Evolutionary conservation across 257 asterid genomes (phyloP).

Genomic region (Solanum lycopersicoides): DNA sequence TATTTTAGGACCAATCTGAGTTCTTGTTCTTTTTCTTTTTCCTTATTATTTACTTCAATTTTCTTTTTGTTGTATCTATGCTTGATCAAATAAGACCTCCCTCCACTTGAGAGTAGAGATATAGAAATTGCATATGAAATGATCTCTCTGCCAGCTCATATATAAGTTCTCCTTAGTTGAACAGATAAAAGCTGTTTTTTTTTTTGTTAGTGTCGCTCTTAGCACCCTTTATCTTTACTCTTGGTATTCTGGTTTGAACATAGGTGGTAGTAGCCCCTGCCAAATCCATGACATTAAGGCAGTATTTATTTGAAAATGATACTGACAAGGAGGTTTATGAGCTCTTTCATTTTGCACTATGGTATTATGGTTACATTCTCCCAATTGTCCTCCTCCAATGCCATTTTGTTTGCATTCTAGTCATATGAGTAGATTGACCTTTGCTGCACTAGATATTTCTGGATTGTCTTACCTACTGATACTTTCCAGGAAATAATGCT

Average conservation of each 20-base stretch:
- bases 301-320: neutral
- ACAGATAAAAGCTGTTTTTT: neutral
- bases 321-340: neutral
- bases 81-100: neutral
- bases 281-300: neutral
- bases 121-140: neutral
- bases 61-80: neutral
- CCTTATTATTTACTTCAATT: neutral
- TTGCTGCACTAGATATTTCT: neutral
- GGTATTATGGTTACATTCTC: neutral
- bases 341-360: neutral
- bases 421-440: neutral
- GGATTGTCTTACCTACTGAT: neutral
- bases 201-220: neutral
- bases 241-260: neutral
- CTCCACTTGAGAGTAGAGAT: neutral
- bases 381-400: neutral
- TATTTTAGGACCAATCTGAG: neutral
- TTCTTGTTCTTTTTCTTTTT: neutral
- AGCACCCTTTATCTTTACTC: neutral
- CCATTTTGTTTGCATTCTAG: neutral
- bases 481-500: conserved; percentile 36
- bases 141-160: neutral
- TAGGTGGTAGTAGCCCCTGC: neutral
- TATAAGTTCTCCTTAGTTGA: neutral